phyloP scores from a whole-genome alignment of 164 flowering plant genomes.

The Vitis amurensis region DNA sequence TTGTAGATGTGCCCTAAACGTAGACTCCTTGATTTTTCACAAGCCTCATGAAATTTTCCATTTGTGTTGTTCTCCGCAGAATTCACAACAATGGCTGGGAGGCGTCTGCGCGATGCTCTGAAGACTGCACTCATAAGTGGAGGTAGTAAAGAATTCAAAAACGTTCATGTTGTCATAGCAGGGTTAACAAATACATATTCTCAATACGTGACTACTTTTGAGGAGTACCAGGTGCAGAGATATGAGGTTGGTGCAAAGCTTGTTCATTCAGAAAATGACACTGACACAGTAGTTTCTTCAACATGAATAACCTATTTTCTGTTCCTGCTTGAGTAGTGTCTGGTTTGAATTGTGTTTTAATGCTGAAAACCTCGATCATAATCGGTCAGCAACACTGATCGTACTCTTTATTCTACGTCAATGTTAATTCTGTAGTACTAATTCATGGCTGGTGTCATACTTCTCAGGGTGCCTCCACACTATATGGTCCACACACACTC shows the following conservation, averaged over 20 bases:
- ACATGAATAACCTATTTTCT: too few species aligned
- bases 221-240: slow-evolving; percentile 91
- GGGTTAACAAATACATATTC: slow-evolving; percentile 93
- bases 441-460: not conserved
- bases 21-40: not conserved
- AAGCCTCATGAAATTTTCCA: not conserved
- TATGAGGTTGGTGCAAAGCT: slow-evolving; percentile 69
- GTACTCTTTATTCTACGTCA: too few species aligned
- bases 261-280: not conserved
- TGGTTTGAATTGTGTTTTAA: too few species aligned
- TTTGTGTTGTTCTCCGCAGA: slow-evolving; percentile 41
- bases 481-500: slow-evolving; percentile 91
- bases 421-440: not conserved
- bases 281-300: too few species aligned
- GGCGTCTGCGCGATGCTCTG: slow-evolving; percentile 97
- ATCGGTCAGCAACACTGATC: too few species aligned
- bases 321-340: too few species aligned
- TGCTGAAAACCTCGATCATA: too few species aligned
- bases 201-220: slow-evolving; percentile 90
- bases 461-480: slow-evolving; percentile 88
- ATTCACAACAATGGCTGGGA: slow-evolving; percentile 98
- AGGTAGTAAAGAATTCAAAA: slow-evolving; percentile 39
- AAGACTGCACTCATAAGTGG: slow-evolving; percentile 53
- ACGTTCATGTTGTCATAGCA: slow-evolving; percentile 84
- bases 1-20: too few species aligned